phyloP scores from a whole-genome alignment of 352 stramenopile genomes.

The Hyaloperonospora brassicae region DNA sequence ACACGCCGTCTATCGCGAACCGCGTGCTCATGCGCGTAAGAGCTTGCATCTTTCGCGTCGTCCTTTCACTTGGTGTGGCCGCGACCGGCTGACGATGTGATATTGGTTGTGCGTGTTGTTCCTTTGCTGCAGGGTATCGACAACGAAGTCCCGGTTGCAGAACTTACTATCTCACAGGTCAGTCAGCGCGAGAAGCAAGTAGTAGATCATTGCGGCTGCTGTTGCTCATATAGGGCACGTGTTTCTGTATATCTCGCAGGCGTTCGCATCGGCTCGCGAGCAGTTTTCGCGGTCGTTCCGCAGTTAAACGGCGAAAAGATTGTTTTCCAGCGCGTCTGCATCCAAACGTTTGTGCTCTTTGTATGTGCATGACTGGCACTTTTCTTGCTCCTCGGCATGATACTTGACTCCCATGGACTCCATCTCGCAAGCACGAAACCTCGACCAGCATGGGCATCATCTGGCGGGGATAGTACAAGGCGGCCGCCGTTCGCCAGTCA shows the following conservation, averaged over 20 bases:
- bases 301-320: slow-evolving; percentile 37
- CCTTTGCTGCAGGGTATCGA: slow-evolving; percentile 59
- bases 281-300: slow-evolving; percentile 86
- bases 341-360: too few species aligned
- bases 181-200: neutral
- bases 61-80: neutral
- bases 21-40: slow-evolving; percentile 87
- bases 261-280: slow-evolving; percentile 77
- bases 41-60: neutral
- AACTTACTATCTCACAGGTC: slow-evolving; percentile 83
- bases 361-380: slow-evolving; percentile 1
- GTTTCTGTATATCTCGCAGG: slow-evolving; percentile 23
- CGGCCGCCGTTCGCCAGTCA: slow-evolving; percentile 86
- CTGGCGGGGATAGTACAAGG: slow-evolving; percentile 78
- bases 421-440: slow-evolving; percentile 40
- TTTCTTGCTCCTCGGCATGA: neutral
- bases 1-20: slow-evolving; percentile 85
- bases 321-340: slow-evolving; percentile 13
- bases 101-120: neutral
- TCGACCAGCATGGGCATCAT: too few species aligned
- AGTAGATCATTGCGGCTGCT: slow-evolving; percentile 1
- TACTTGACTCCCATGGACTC: slow-evolving; percentile 58
- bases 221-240: slow-evolving; percentile 2
- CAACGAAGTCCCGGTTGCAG: slow-evolving; percentile 79
- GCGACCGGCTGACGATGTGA: neutral